Base-by-base conservation (phyloP, 306 rosid genomes). In the Amphicarpaea edgeworthii region DNA sequence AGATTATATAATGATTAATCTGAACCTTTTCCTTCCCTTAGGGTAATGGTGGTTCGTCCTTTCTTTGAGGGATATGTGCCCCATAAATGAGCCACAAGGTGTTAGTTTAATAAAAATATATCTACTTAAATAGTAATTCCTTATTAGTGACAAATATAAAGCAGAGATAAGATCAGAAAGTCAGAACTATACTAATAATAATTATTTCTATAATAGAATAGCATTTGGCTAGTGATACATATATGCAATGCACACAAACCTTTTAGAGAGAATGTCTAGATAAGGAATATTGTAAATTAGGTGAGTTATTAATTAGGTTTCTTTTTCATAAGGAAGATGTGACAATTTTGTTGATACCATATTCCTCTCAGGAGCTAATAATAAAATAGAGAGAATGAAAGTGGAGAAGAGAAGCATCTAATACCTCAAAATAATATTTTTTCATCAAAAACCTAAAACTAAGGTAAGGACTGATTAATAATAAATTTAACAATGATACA, bases 41-140 rank as follows among this genome's bases (percentile, higher is more conserved):
- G 23, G 60, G 43, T 4, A 46, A 55, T 11, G 9, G 66, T 34
- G 82, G 71, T 77, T 71, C 76, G 70, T 77, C 82, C 87, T 77
- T 82, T 84, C 58, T 83, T 80, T 70, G 47, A 3, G 83, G 87
- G 87, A 84, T 84, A 73, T 77, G 85, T 81, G 57, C 70, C 81
- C 85, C 85, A 82, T 83, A 40, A 77, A 45, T 62, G 38, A 75
- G 75, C 79, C 81, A 55, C 69, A 61, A 6, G 15, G 50, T 82
- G 40, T 55, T 77, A 77, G 54, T 16, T 70, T 53, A 57, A 45
- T 17, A 38, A 38, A 55, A 67, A 30, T 15, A 6, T 64, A 41
- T 23, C 3, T 6, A 49, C 14, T 46, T 64, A 42, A 42, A 43
- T 46, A 28, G 0, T 69, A 50, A 50, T 68, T 76, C 68, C 61